Evolutionary conservation across 2,329 filamentous ascomycete genomes (phyloP), one percentile per base, ranked within the genome.

Genomic region (Sarocladium brachiariae): DNA sequence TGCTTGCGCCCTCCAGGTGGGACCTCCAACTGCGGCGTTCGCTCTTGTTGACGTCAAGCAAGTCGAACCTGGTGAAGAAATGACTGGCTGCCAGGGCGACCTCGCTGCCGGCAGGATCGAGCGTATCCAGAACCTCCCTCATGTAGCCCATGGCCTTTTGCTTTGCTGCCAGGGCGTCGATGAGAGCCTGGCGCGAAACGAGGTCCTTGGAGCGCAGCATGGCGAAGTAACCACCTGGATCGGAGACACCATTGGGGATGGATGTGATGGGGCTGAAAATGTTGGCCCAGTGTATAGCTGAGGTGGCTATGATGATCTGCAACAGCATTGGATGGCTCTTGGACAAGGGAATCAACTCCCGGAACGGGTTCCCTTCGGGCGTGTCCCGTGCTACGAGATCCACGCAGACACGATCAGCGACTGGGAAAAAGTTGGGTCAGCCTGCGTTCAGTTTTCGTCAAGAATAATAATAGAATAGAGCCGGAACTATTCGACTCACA

Each of bases 331-430:
- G 68, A 51, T 76, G 68, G 23, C 62, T 62, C 53, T 66, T 65
- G 14, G 73, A 74, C 50, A 76, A 63, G 3, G 74, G 73, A 37
- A 76, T 66, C 18, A 77, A 63, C 54, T 75, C 69, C 50, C 71
- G 68, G 50, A 76, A 76, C 2, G 74, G 74, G 51, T 77, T 77
- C 52, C 60, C 64, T 34, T 65, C 66, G 6, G 68, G 67, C 3
- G 65, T 65, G 60, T 76, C 74, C 56, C 75, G 69, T 50, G 72
- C 66, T 34, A 76, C 72, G 45, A 81, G 70, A 56, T 80, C 77
- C 59, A 74, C 71, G 61, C 77, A 81, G 51, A 82, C 66, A 49
- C 73, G 63, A 52, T 69, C 59, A 60, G 70, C 61, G 66, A 76
- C 67, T 76, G n/a, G n/a, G n/a, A n/a, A 49, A 35, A 14, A 18